Evolutionary conservation across 768 basidiomycete species (phyloP).

Genomic region (Leccinum olivaceopallidum): DNA sequence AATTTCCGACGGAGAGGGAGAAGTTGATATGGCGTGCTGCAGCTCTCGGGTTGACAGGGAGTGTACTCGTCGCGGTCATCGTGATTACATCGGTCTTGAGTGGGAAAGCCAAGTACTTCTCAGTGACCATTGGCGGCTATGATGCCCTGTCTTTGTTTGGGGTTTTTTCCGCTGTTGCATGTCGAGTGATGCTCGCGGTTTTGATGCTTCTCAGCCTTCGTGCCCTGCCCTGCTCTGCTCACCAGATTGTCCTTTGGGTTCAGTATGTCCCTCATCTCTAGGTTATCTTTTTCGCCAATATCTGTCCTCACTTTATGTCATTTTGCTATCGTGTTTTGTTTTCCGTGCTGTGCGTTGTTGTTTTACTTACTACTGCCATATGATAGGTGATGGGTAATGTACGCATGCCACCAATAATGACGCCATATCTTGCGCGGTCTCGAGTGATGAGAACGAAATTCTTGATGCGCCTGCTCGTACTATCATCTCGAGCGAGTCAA

Average conservation of each 20-base stretch:
- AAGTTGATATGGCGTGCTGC: background rate
- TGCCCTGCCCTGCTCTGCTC: background rate
- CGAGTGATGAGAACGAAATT: too few relatives aligned
- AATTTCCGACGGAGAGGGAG: background rate
- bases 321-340: background rate
- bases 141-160: background rate
- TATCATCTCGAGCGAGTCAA: too few relatives aligned
- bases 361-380: background rate
- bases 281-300: background rate
- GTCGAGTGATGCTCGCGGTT: background rate
- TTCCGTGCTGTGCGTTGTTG: background rate
- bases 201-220: background rate
- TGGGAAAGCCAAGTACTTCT: background rate
- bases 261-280: background rate
- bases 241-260: background rate
- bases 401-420: too few relatives aligned
- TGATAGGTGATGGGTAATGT: background rate
- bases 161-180: background rate
- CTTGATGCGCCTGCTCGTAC: too few relatives aligned
- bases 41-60: background rate
- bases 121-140: background rate
- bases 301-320: background rate
- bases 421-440: too few relatives aligned
- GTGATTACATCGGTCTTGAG: background rate
- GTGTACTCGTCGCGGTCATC: background rate